Percentiles rank a stretch among this genome's conserved stretches.
phyloP scores from a whole-genome alignment of 1,284 basidiomycete species.

The Sanguinoderma infundibulare region DNA sequence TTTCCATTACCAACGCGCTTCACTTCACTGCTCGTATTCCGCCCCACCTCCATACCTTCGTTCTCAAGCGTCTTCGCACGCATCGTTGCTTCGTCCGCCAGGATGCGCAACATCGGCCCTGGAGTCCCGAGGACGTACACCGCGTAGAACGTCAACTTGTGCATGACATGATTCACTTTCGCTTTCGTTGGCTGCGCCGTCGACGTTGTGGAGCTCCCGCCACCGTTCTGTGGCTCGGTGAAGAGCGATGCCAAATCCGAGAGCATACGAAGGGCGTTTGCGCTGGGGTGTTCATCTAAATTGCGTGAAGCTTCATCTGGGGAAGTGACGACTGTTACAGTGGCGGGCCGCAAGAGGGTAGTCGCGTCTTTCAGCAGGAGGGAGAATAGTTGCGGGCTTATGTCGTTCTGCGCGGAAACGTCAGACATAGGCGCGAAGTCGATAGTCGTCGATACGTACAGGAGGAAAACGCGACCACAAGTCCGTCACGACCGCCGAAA shows the following conservation, averaged over 20 bases:
- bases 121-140: slow-evolving; percentile 53
- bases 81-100: slow-evolving; percentile 46
- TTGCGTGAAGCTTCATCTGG: slow-evolving; percentile 2
- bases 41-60: slow-evolving; percentile 15
- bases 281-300: slow-evolving; percentile 42
- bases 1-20: background rate
- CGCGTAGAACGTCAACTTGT: slow-evolving; percentile 64
- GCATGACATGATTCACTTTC: slow-evolving; percentile 47
- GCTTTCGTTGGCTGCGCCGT: background rate
- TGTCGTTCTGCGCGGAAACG: slow-evolving; percentile 42
- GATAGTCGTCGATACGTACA: slow-evolving; percentile 41
- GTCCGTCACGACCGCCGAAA: slow-evolving; percentile 57
- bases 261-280: slow-evolving; percentile 48
- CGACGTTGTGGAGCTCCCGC: background rate
- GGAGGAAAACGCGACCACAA: slow-evolving; percentile 62
- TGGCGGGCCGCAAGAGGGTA: slow-evolving; percentile 51
- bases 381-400: slow-evolving; percentile 50
- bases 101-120: slow-evolving; percentile 37
- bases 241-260: slow-evolving; percentile 56
- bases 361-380: slow-evolving; percentile 59
- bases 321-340: slow-evolving; percentile 40
- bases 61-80: slow-evolving; percentile 31
- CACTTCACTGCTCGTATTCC: background rate
- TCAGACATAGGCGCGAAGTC: background rate
- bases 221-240: slow-evolving; percentile 8